Base-by-base conservation (phyloP, 257 asterid species). In the Paulownia fortunei region DNA sequence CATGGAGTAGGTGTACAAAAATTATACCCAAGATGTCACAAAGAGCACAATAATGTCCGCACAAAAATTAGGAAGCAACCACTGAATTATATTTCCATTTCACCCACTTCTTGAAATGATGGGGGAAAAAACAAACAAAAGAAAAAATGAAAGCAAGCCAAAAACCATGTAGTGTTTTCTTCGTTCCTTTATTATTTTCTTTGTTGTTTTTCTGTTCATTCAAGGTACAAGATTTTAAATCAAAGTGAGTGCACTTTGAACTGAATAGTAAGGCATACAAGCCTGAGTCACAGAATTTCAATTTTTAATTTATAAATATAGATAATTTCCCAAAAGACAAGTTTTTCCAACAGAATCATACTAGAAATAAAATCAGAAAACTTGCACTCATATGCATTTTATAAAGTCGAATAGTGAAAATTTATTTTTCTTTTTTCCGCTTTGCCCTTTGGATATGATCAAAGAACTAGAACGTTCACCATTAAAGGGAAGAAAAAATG, bases 1-100 rank as follows among this genome's bases (percentile, higher is more conserved):
- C 67, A 65, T 37, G 78, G 49, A 39, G 51, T 72, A 51, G 37
- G 12, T 58, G 19, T 69, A 75, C 47, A 39, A 65, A 21, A 72
- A 42, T 13, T 61, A 70, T 39, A 42, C 21, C 9, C 41, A 61
- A 64, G 32, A 37, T 49, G 47, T 36, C 71, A 62, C 56, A 65
- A 52, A 36, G 26, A 15, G 11, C 8, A 19, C 56, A 74, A 21
- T 1, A 6, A 8, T 51, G 62, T 34, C 58, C 34, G 24, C 6
- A 41, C 41, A 19, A 32, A 72, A 6, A 21, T 64, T 7, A 39
- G 37, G 75, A 49, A 23, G 24, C 2, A 65, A 71, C 41, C n/a
- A 41, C 26, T 27, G 47, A 8, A 55, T 10, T 7, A n/a, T 34
- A 72, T 26, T 79, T 72, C 32, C 59, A 72, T 15, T 42, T 47